Base-by-base conservation (phyloP, 805 yeast genomes). In the Lachancea thermotolerans region DNA sequence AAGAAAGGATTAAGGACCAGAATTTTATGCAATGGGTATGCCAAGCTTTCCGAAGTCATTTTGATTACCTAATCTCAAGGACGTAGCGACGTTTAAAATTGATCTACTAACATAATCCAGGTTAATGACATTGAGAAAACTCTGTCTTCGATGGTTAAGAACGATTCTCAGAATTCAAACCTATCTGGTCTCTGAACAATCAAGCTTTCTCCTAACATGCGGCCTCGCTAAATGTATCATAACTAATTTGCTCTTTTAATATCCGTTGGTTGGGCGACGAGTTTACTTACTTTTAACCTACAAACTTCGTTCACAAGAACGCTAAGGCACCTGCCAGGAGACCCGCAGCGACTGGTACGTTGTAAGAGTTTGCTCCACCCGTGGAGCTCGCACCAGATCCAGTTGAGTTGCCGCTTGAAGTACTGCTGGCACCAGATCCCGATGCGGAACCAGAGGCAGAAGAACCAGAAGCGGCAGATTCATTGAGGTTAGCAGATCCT, bases 11-110 rank as follows among this genome's bases (percentile, higher is more conserved):
- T 11, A 48, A 52, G 11, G 64, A 62, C 40, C 47, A 45, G 16
- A 42, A 50, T 8, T 62, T 62, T 32, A 46, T 55, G 46, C 52
- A 50, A 45, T 62, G 62, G 64, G 67, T 62, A 43, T 45, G 59
- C 49, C 25, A 7, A 21, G 25, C n/a, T 21, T 21, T 21, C 25
- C 25, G 7, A 4, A 4, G 25, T 4, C 7, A 4, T 21, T 4
- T 21, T 21, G 25, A 21, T 21, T 21, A 21, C 7, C 25, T 21
- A 21, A 21, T 21, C 25, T 4, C 7, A 4, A 7, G 7, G 25
- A 7, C 7, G 25, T 7, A 4, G 25, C 7, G 25, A 21, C 25
- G 7, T 4, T 21, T 21, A 7, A 21, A 21, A 21, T 21, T 21
- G 25, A 21, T 7, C 4, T 33, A 40, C 43, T 40, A 40, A 40